phyloP scores from a whole-genome alignment of 140 eudicot genomes.

The Stevia rebaudiana region DNA sequence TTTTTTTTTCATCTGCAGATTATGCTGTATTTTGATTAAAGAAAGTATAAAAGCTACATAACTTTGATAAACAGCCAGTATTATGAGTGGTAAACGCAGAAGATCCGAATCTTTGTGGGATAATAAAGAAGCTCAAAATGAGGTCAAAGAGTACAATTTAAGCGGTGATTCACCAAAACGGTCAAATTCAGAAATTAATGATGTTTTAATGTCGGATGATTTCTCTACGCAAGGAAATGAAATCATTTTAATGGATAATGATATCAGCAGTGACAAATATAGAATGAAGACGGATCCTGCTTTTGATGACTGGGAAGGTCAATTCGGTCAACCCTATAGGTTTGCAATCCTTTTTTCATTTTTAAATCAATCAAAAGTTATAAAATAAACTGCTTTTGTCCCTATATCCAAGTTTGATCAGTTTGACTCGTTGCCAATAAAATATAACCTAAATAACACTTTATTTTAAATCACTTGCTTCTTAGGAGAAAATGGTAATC shows the following conservation, averaged over 20 bases:
- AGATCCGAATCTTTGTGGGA: slow-evolving; percentile 59
- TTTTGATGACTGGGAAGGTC: slow-evolving; percentile 44
- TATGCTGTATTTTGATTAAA: slow-evolving; percentile 25
- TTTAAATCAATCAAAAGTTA: neutral
- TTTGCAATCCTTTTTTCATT: slow-evolving; percentile 13
- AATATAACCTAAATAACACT: neutral
- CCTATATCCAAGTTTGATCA: neutral
- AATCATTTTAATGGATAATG: slow-evolving; percentile 25
- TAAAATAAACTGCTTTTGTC: neutral
- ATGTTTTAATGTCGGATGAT: slow-evolving; percentile 32
- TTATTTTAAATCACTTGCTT: neutral
- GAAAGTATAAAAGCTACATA: slow-evolving; percentile 21
- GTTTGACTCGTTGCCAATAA: neutral
- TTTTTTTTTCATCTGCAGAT: slow-evolving; percentile 29
- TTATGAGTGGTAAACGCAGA: slow-evolving; percentile 60
- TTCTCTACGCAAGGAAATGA: slow-evolving; percentile 33
- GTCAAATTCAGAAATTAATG: slow-evolving; percentile 29
- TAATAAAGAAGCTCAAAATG: slow-evolving; percentile 38
- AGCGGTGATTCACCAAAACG: slow-evolving; percentile 29
- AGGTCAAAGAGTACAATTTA: slow-evolving; percentile 30
- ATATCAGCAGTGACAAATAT: slow-evolving; percentile 19
- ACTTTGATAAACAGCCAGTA: slow-evolving; percentile 17
- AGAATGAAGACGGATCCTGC: slow-evolving; percentile 40
- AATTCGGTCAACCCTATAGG: slow-evolving; percentile 47
- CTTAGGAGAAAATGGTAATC: neutral